Conservation (phyloP, 169 alveolate species). For the Sarcocystis neurona region DNA sequence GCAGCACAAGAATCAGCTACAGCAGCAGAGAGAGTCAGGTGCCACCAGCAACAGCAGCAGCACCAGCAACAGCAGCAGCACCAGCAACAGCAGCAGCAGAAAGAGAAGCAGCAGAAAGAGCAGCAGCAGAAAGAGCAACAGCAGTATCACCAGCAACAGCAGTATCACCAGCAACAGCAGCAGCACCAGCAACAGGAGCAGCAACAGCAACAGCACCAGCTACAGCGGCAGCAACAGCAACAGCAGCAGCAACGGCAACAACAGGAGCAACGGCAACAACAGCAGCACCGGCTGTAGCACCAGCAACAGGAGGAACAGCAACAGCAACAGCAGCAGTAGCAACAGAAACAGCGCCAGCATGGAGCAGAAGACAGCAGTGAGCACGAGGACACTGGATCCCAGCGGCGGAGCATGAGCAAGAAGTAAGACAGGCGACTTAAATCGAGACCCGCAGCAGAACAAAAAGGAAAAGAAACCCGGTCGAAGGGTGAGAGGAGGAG, state of each 20-base stretch:
- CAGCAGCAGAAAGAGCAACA: neutral
- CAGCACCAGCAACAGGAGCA: no score
- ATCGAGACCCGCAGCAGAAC: neutral
- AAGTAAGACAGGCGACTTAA: neutral
- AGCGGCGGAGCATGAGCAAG: no score
- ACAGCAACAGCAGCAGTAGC: neutral
- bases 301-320: neutral
- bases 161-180: no score
- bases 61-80: neutral
- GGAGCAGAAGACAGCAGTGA: neutral
- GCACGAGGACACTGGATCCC: neutral
- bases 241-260: constrained; percentile 1
- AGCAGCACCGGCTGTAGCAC: neutral
- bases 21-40: neutral
- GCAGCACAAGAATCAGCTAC: no score
- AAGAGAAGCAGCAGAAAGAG: neutral
- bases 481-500: constrained; percentile 1
- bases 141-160: neutral
- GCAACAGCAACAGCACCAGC: neutral
- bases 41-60: neutral
- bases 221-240: neutral
- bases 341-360: neutral
- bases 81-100: neutral
- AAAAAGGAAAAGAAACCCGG: neutral
- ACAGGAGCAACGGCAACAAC: neutral